Conservation (phyloP, 1,284 basidiomycete species). For the Fomitopsis pinicola region DNA sequence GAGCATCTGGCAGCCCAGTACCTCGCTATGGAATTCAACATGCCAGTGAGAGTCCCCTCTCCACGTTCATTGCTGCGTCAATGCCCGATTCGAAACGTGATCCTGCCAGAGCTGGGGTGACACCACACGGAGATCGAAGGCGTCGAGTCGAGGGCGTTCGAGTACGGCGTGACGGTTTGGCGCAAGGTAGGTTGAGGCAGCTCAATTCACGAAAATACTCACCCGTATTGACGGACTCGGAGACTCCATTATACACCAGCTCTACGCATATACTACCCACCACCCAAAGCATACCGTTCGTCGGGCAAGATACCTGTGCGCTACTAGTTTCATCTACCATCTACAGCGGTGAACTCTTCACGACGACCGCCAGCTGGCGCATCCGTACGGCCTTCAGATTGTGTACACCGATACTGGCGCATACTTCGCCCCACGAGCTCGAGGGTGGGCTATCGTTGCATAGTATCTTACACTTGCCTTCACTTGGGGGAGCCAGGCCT, state of each 20-base stretch:
- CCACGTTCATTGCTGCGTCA: neutral
- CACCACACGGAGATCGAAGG: slow-evolving; percentile 36
- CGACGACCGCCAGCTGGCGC: slow-evolving; percentile 42
- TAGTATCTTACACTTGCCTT: no score
- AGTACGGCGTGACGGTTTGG: slow-evolving; percentile 47
- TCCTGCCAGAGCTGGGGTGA: slow-evolving; percentile 39
- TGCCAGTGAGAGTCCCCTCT: neutral
- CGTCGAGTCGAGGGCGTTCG: slow-evolving; percentile 46
- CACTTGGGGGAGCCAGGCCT: slow-evolving; percentile 22
- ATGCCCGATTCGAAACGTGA: slow-evolving; percentile 26
- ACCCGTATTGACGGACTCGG: no score
- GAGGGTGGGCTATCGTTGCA: no score
- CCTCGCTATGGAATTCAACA: no score
- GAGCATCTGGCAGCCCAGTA: neutral
- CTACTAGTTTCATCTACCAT: no score
- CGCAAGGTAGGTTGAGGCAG: no score
- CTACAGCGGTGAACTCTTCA: slow-evolving; percentile 56
- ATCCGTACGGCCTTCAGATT: slow-evolving; percentile 45
- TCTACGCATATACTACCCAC: slow-evolving; percentile 55
- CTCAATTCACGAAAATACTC: no score
- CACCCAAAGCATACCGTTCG: slow-evolving; percentile 11
- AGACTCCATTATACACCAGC: no score
- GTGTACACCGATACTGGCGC: slow-evolving; percentile 49
- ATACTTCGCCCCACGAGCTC: slow-evolving; percentile 55
- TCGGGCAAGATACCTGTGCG: slow-evolving; percentile 43